Conservation (phyloP, 345 rosid genomes). For the Eucalyptus erythrocorys region DNA sequence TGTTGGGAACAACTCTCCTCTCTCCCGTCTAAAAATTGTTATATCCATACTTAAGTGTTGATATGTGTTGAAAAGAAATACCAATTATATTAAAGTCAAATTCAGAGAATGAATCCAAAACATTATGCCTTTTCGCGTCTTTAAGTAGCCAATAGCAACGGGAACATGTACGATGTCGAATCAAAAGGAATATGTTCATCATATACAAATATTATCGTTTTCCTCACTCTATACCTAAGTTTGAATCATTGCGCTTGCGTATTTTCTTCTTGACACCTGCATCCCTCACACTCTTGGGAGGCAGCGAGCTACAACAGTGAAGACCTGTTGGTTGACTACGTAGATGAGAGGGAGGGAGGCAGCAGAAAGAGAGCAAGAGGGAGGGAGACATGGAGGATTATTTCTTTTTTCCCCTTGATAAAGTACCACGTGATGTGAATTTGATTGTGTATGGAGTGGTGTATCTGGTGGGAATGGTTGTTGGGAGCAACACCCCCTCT, state of each 20-base stretch:
- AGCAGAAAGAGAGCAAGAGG: not conserved
- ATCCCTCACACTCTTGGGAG: not conserved
- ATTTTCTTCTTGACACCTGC: not conserved
- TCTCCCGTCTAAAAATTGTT: not conserved
- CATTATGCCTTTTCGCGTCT: too few relatives aligned
- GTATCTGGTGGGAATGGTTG: not conserved
- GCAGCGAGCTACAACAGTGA: not conserved
- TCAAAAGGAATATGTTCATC: not conserved
- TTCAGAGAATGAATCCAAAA: not conserved
- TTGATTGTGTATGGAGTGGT: not conserved
- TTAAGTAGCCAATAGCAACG: not conserved
- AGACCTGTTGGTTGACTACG: not conserved
- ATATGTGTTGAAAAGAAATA: not conserved
- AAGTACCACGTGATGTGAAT: too few relatives aligned
- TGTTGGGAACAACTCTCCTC: not conserved
- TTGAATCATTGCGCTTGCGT: not conserved
- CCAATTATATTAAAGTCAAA: not conserved
- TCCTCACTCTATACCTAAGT: not conserved
- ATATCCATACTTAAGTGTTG: not conserved
- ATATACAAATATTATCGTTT: too few relatives aligned
- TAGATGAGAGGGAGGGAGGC: not conserved
- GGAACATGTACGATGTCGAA: not conserved
- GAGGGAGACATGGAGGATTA: not conserved
- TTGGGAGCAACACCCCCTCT: not conserved
- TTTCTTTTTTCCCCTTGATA: not conserved